Evolutionary conservation across 2,329 filamentous ascomycete species (phyloP), one percentile per base, ranked within the genome.

Genomic region (Xylariomycetidae sp.): DNA sequence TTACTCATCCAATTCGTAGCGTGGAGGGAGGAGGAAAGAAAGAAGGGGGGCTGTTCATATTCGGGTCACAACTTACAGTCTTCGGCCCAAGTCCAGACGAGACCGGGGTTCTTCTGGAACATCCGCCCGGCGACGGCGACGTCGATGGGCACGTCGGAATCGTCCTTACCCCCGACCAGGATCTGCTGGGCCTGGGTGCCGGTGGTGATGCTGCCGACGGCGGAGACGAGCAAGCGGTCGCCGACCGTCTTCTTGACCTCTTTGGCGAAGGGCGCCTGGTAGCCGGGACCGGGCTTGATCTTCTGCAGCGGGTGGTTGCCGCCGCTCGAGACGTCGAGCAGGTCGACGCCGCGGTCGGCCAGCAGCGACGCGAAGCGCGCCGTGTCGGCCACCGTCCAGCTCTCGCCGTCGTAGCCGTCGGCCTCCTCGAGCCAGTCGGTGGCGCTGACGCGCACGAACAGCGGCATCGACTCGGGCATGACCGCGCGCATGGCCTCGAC

Each of bases 291-390:
- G 1, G 59, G 45, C 23, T 67, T 63, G 37, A 80, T 71, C 40
- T 74, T 70, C 43, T 74, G 36, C 12, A 35, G 33, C 3, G 67
- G 63, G 46, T 83, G 73, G 19, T 72, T 69, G 3, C 81, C 84
- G 2, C 74, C 82, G 1, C 72, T 73, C 16, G 73, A 80, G 25
- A 87, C 70, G 48, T 88, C 84, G 11, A 88, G 60, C 4, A 87
- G 61, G 51, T 88, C 84, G 6, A 88, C 73, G 4, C 82, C 83
- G 8, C 58, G 62, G 2, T 75, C 71, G 0, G 76, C 79, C 1
- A 87, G 62, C 0, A 76, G 59, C 33, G 66, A 59, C 1, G 82
- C 79, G 3, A 87, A 67, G 16, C 63, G 64, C 15, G 74, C 66
- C 0, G 79, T 77, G 34, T 86, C 71, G 14, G 74, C 69, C 2